These are phyloP conservation scores for Pichia sporocuriosa DNA, from an alignment of 805 yeast genomes.

Conservation along the genomic window DNA sequence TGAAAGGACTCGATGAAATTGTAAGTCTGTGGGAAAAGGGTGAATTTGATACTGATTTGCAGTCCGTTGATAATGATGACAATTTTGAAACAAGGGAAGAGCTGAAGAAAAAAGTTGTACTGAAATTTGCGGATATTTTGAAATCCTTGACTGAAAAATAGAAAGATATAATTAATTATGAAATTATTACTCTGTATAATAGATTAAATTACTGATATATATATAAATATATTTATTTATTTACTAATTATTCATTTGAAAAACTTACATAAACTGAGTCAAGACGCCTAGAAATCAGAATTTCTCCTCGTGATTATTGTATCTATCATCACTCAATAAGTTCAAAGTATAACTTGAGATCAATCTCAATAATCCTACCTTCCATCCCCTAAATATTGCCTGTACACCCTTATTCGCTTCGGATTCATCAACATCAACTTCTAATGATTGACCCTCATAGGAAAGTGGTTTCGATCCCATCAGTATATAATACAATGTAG, in stretches of 20 bases:
- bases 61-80: not conserved
- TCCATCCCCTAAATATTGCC: constrained; percentile 83
- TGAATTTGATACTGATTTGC: constrained; percentile 2
- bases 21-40: constrained; percentile 22
- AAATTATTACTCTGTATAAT: too few species aligned
- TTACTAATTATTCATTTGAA: not conserved
- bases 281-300: constrained; percentile 16
- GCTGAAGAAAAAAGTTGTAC: constrained; percentile 9
- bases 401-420: constrained; percentile 41
- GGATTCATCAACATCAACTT: constrained; percentile 26
- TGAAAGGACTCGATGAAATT: constrained; percentile 35
- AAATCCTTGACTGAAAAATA: constrained; percentile 7
- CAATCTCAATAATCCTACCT: constrained; percentile 72
- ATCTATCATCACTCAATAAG: constrained; percentile 45
- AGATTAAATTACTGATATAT: not conserved
- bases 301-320: constrained; percentile 36
- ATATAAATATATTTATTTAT: not conserved
- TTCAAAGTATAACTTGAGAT: constrained; percentile 79
- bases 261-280: not conserved
- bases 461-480: constrained; percentile 30
- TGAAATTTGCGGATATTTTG: constrained; percentile 13
- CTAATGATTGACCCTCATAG: constrained; percentile 22
- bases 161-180: too few species aligned
- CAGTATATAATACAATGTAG: constrained; percentile 44
- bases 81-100: not conserved